These are phyloP conservation scores for Aspergillus sp. DNA, from an alignment of 2,329 filamentous ascomycete genomes.

Conservation along the genomic window DNA sequence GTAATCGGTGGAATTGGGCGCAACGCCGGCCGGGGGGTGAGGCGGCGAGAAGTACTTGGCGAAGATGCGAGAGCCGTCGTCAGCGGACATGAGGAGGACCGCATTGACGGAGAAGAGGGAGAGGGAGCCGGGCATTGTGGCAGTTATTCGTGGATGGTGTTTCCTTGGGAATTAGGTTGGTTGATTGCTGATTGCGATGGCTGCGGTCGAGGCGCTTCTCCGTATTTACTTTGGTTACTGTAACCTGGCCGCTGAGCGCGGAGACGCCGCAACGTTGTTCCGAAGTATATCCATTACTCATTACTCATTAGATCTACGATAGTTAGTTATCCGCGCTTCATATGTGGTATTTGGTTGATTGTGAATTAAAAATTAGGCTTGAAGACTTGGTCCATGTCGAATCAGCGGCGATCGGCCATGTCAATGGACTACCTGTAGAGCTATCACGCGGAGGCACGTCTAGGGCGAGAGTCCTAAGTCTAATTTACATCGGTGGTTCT, in stretches of 20 bases:
- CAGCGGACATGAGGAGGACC: constrained; percentile 69
- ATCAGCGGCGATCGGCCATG: too few species aligned
- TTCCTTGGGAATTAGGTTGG: background rate
- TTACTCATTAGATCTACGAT: too few species aligned
- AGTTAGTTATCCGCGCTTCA: too few species aligned
- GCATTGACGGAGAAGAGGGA: constrained; percentile 71
- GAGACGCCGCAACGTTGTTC: constrained; percentile 18
- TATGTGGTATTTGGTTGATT: too few species aligned
- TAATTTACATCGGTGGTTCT: too few species aligned
- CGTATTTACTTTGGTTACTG: constrained; percentile 11
- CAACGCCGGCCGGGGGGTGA: constrained; percentile 55
- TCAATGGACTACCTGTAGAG: too few species aligned
- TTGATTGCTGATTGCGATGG: constrained; percentile 1
- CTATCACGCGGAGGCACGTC: too few species aligned
- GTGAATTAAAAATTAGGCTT: too few species aligned
- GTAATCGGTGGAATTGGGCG: constrained; percentile 51
- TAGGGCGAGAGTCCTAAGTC: too few species aligned
- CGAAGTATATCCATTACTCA: constrained; percentile 7
- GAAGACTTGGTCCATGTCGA: too few species aligned
- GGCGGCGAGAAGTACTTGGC: constrained; percentile 83
- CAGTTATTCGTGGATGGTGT: background rate
- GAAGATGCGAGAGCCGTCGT: constrained; percentile 87
- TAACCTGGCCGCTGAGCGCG: constrained; percentile 7
- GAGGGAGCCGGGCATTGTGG: constrained; percentile 64
- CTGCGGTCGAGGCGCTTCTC: too few species aligned